Base-by-base conservation (phyloP, 1,139 yeast genomes). In the Kurtzmaniella quercitrusa region DNA sequence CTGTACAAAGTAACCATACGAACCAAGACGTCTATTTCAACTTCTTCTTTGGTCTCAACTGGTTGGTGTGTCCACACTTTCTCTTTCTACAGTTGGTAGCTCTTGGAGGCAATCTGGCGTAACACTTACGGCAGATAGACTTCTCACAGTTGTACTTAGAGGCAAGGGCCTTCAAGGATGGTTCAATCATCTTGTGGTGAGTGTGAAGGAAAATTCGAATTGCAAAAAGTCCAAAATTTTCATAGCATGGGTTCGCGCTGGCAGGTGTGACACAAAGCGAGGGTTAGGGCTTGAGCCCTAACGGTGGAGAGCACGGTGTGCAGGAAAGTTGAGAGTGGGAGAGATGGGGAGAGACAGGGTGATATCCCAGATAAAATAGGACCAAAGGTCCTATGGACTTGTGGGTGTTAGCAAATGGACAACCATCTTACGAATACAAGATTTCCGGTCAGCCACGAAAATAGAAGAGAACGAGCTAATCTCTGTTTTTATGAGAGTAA, bases 41-140 rank as follows among this genome's bases (percentile, higher is more conserved):
- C 90, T 93, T 93, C 95, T 93, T 93, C 96, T 91, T 91, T 80
- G 97, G 97, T 84, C 98, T 90, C 78, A 93, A 88, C 83, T 93
- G 98, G 84, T 93, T 93, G 76, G 96, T 82, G 95, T 93, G 98
- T 70, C 98, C 98, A 79, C 98, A 93, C 85, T 93, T 93, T 89
- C 97, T 90, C 98, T 93, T 93, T 84, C 98, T 90, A 85, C 98
- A 93, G 96, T 93, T 93, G 79, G 98, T 93, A 66, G 98, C 98
- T 86, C 98, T 93, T 77, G 98, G 96, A 70, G 98, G 98, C 72
- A 93, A 90, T 85, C 98, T 94, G 67, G 98, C 98, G 85, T 93
- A 93, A 83, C 98, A 93, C 77, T 90, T 88, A 80, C 98, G 95
- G 84, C 98, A 93, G 73, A 93, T 93, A 62, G 96, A 76, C 81